Percentiles rank a stretch among this genome's conserved stretches.
phyloP scores from a whole-genome alignment of 345 rosid species.

The Eucalyptus polyanthemos region DNA sequence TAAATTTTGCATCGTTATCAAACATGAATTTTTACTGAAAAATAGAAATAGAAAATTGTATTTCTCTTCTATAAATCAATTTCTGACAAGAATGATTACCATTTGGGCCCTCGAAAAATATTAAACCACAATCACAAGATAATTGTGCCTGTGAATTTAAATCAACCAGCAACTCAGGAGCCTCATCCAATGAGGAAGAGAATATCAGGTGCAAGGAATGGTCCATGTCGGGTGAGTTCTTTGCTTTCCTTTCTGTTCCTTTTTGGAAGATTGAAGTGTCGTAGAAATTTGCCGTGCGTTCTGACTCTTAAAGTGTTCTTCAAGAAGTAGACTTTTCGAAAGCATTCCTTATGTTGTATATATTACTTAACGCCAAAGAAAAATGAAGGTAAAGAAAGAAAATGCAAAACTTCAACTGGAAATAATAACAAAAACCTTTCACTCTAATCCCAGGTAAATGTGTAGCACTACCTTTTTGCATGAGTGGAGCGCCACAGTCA shows the following conservation, averaged over 20 bases:
- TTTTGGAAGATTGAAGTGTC: neutral
- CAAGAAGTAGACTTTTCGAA: neutral
- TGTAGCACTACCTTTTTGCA: neutral
- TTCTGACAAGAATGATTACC: rapidly evolving
- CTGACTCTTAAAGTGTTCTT: neutral
- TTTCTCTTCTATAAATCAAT: no score
- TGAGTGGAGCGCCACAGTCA: neutral
- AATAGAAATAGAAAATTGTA: no score
- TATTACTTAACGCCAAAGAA: neutral
- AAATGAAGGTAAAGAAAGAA: neutral
- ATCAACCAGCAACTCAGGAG: neutral
- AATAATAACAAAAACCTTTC: neutral
- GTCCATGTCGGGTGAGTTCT: neutral
- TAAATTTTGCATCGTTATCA: no score
- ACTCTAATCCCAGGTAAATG: neutral
- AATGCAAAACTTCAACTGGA: neutral
- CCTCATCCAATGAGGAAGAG: neutral
- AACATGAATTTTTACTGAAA: no score
- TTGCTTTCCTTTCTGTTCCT: neutral
- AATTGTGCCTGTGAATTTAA: neutral
- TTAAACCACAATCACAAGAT: neutral
- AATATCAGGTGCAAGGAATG: neutral
- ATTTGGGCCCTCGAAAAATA: rapidly evolving
- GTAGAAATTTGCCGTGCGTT: neutral
- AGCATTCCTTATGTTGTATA: neutral